Evolutionary conservation across 2,329 filamentous ascomycete genomes (phyloP).

Genomic region (Catunica adiposa): DNA sequence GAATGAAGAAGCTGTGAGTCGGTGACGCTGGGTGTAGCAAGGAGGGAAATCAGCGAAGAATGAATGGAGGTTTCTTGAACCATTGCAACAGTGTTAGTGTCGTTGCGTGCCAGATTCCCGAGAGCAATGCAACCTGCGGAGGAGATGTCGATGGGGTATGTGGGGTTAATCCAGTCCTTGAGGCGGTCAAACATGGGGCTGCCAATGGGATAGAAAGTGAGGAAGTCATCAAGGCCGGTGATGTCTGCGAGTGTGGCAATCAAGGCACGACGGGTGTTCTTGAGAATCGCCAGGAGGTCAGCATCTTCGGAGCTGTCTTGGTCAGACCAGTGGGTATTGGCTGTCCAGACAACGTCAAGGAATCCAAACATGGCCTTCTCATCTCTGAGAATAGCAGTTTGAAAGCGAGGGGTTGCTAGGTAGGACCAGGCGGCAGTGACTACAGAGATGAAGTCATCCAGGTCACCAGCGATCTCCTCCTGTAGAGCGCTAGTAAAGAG

Average conservation of each 20-base stretch:
- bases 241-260: slow-evolving; percentile 33
- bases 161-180: slow-evolving; percentile 29
- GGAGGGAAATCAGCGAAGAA: slow-evolving; percentile 28
- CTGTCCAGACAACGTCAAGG: slow-evolving; percentile 6
- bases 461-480: slow-evolving; percentile 26
- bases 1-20: slow-evolving; percentile 40
- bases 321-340: slow-evolving; percentile 13
- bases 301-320: slow-evolving; percentile 28
- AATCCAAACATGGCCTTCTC: slow-evolving; percentile 19
- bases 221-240: slow-evolving; percentile 34
- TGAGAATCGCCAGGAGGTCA: slow-evolving; percentile 28
- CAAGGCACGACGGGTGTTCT: slow-evolving; percentile 19
- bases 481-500: slow-evolving; percentile 34
- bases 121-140: slow-evolving; percentile 43
- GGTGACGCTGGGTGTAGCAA: slow-evolving; percentile 25
- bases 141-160: slow-evolving; percentile 29
- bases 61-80: slow-evolving; percentile 28
- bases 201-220: slow-evolving; percentile 26
- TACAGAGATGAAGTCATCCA: slow-evolving; percentile 38
- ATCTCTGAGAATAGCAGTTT: slow-evolving; percentile 29
- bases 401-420: slow-evolving; percentile 36
- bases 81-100: slow-evolving; percentile 34
- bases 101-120: slow-evolving; percentile 45
- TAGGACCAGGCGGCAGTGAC: slow-evolving; percentile 38
- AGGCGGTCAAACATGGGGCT: slow-evolving; percentile 27